Evolutionary conservation across 495 filamentous ascomycete genomes (phyloP).

Genomic region (Daldinia bambusicola): DNA sequence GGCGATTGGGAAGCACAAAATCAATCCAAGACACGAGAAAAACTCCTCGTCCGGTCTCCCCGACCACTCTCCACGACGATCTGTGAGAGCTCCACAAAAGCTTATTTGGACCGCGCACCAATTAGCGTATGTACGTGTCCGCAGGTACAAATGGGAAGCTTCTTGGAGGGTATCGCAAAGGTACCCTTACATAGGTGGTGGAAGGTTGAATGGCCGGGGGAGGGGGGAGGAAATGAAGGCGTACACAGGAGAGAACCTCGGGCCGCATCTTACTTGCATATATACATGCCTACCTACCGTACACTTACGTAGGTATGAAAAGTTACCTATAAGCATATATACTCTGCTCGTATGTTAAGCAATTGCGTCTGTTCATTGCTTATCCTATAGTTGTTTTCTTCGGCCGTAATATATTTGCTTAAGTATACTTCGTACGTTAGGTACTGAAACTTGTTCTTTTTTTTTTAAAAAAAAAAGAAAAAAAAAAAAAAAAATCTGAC

Average conservation of each 20-base stretch:
- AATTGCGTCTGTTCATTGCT: slow-evolving; percentile 21
- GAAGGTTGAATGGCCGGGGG: background rate
- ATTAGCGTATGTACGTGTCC: slow-evolving; percentile 12
- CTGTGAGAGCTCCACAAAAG: slow-evolving; percentile 47
- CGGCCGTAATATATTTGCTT: slow-evolving; percentile 26
- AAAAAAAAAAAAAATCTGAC: too few species aligned
- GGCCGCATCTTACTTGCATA: slow-evolving; percentile 32
- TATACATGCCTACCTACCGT: slow-evolving; percentile 7
- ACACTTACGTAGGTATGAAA: background rate
- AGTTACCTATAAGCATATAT: background rate
- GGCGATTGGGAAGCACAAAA: slow-evolving; percentile 9
- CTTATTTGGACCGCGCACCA: slow-evolving; percentile 47
- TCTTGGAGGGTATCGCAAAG: slow-evolving; percentile 3
- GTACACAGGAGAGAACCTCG: slow-evolving; percentile 5
- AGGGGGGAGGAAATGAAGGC: background rate
- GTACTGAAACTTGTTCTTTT: slow-evolving; percentile 4
- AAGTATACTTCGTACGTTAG: too few species aligned
- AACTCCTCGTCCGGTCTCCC: slow-evolving; percentile 21
- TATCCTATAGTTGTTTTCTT: slow-evolving; percentile 20
- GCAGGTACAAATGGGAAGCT: background rate
- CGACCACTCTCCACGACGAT: slow-evolving; percentile 32
- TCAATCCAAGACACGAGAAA: slow-evolving; percentile 15
- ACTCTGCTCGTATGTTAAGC: background rate
- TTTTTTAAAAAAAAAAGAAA: too few species aligned
- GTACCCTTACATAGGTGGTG: background rate